Conservation (phyloP, 495 filamentous ascomycete species). For the Xylaria castorea region DNA sequence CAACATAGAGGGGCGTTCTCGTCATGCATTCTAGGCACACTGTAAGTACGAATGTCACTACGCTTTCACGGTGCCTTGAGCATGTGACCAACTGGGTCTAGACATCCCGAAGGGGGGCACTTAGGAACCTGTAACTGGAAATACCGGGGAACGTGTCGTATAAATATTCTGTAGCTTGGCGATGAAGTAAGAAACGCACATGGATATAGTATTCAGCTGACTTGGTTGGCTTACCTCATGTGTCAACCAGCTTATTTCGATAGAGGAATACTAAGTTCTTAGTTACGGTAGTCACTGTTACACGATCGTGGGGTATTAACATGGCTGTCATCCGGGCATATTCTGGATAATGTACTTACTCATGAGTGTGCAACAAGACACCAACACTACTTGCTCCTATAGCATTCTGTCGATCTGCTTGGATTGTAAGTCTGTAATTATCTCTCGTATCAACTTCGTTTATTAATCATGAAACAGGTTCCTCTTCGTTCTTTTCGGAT, state of each 20-base stretch:
- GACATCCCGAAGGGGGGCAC: not conserved
- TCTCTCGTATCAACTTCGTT: not conserved
- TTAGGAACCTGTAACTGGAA: not conserved
- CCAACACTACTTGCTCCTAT: not conserved
- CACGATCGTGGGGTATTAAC: conserved; percentile 9
- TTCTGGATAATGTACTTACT: not conserved
- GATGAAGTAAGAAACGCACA: not conserved
- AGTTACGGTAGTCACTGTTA: not conserved
- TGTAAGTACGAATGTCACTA: not conserved
- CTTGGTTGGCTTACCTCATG: conserved; percentile 3
- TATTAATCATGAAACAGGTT: not conserved
- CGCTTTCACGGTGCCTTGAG: not conserved
- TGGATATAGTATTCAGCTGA: not conserved
- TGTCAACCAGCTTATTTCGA: not conserved
- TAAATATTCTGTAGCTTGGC: not conserved
- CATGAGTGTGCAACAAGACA: not conserved
- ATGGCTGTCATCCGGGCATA: conserved; percentile 7
- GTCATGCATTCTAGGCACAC: conserved; percentile 1
- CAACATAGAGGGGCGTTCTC: conserved; percentile 4
- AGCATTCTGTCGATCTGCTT: not conserved
- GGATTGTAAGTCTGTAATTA: not conserved
- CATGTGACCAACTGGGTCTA: conserved; percentile 12
- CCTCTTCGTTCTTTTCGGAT: not conserved
- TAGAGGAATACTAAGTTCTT: not conserved
- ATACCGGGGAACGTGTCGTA: not conserved